These are phyloP conservation scores for Eragrostis nindensis DNA, from an alignment of 176 grass and related monocot genomes.

Conservation along the genomic window DNA sequence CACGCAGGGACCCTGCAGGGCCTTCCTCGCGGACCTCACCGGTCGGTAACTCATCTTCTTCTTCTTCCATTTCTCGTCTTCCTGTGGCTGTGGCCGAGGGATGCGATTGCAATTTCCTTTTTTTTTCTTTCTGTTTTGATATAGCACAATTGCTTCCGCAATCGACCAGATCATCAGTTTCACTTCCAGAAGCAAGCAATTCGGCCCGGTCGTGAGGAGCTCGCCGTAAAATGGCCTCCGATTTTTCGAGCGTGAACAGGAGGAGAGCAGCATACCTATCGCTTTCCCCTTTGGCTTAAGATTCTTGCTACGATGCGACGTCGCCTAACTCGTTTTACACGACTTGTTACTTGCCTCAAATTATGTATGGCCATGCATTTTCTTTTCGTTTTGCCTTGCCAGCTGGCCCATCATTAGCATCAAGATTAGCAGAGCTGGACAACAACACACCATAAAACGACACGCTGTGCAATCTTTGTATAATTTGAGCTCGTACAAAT, in stretches of 20 bases:
- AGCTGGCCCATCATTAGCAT: slow-evolving; percentile 40
- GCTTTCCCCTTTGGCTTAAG: slow-evolving; percentile 47
- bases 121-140: not conserved
- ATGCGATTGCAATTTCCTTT: not conserved
- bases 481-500: slow-evolving; percentile 42
- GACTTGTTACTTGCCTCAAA: not conserved
- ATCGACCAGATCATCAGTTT: not conserved
- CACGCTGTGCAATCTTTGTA: slow-evolving; percentile 34
- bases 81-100: too few relatives aligned
- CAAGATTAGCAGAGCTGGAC: not conserved
- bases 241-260: not conserved
- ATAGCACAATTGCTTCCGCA: not conserved
- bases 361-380: not conserved
- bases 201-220: not conserved
- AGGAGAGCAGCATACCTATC: not conserved
- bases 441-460: slow-evolving; percentile 9
- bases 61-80: too few relatives aligned
- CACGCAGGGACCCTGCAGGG: slow-evolving; percentile 80
- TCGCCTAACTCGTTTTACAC: slow-evolving; percentile 26
- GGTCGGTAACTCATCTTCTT: slow-evolving; percentile 38
- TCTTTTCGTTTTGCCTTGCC: not conserved
- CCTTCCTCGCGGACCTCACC: slow-evolving; percentile 86
- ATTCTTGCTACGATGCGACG: slow-evolving; percentile 43
- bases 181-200: slow-evolving; percentile 4
- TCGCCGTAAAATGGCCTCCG: not conserved